phyloP scores from a whole-genome alignment of 495 filamentous ascomycete species.

The Penicillium silybi region DNA sequence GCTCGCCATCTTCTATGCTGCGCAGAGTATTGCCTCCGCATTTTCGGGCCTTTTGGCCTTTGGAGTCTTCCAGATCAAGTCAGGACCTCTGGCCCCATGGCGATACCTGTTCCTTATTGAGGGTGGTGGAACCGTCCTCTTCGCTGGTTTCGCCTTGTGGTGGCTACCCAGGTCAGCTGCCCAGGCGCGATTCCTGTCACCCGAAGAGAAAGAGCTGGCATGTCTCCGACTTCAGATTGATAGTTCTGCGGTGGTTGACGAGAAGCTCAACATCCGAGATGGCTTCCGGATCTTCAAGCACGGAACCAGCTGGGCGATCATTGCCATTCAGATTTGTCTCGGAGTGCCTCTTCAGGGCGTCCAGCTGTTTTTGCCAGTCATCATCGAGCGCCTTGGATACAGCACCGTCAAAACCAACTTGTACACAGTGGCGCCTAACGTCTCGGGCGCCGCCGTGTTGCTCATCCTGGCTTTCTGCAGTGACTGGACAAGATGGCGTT shows the following conservation, averaged over 20 bases:
- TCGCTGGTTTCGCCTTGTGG: conserved; percentile 63
- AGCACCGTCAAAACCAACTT: conserved; percentile 67
- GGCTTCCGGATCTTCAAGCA: conserved; percentile 61
- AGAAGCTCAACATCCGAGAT: conserved; percentile 63
- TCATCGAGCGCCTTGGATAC: conserved; percentile 60
- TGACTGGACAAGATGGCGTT: conserved; percentile 62
- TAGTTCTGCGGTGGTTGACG: conserved; percentile 66
- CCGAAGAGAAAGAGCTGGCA: conserved; percentile 64
- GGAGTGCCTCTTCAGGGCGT: conserved; percentile 73
- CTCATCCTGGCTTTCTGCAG: conserved; percentile 65
- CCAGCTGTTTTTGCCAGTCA: conserved; percentile 69
- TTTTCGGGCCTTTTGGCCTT: conserved; percentile 73
- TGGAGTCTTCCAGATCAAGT: conserved; percentile 69
- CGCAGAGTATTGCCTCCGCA: conserved; percentile 67
- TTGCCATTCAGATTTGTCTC: conserved; percentile 69
- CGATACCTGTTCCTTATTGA: conserved; percentile 77
- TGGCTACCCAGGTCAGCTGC: conserved; percentile 65
- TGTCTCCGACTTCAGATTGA: conserved; percentile 73
- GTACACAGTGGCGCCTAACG: conserved; percentile 72
- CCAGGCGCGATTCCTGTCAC: conserved; percentile 59
- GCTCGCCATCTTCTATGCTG: conserved; percentile 75
- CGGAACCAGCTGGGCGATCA: conserved; percentile 57
- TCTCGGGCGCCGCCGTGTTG: conserved; percentile 64
- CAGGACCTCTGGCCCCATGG: conserved; percentile 53
- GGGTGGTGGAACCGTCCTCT: conserved; percentile 58